phyloP scores from a whole-genome alignment of 164 flowering plant species.

The Hamamelis virginiana region DNA sequence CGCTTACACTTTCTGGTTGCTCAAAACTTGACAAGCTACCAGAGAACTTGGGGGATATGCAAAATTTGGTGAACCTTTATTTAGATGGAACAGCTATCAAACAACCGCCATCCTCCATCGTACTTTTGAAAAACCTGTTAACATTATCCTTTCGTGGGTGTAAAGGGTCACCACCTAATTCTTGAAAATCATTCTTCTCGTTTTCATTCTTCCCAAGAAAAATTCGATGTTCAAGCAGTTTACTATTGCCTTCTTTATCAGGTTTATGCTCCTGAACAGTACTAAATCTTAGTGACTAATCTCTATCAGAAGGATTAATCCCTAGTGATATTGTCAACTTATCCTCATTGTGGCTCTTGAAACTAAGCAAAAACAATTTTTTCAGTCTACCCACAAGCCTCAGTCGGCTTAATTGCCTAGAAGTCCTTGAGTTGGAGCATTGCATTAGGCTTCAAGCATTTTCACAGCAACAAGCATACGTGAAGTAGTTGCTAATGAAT shows the following conservation, averaged over 20 bases:
- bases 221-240: not conserved
- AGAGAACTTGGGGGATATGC: slow-evolving; percentile 3
- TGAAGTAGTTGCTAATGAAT: not conserved
- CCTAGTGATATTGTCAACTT: slow-evolving; percentile 17
- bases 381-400: slow-evolving; percentile 10
- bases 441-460: slow-evolving; percentile 9
- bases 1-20: slow-evolving; percentile 10
- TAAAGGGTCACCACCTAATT: not conserved
- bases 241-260: slow-evolving; percentile 5
- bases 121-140: slow-evolving; percentile 12
- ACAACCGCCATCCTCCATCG: slow-evolving; percentile 14
- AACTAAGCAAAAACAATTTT: slow-evolving; percentile 16
- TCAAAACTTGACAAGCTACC: slow-evolving; percentile 15
- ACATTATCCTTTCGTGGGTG: not conserved
- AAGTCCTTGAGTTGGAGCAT: not conserved
- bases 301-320: slow-evolving; percentile 12
- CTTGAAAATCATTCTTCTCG: not conserved
- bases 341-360: slow-evolving; percentile 12
- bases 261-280: slow-evolving; percentile 4
- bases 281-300: slow-evolving; percentile 13
- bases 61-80: slow-evolving; percentile 15
- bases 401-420: not conserved
- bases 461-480: slow-evolving; percentile 5
- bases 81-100: slow-evolving; percentile 21
- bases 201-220: not conserved